Conservation (phyloP, 1,284 basidiomycete species). For the Leccinum proximum region DNA sequence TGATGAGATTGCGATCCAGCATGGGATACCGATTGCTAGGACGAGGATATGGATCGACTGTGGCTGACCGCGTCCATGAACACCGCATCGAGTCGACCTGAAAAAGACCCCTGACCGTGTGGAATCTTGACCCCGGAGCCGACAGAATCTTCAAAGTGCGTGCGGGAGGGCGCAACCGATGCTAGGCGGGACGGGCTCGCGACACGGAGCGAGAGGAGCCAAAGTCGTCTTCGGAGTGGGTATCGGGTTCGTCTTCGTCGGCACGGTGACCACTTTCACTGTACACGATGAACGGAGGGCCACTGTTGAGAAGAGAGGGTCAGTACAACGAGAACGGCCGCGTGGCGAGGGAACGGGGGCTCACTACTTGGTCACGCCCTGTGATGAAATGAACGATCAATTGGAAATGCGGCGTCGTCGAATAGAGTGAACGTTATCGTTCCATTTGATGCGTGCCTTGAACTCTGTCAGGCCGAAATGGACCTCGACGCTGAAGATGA, state of each 20-base stretch:
- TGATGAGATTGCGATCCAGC: conserved; percentile 20
- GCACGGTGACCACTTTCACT: conserved; percentile 71
- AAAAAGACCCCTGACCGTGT: conserved; percentile 13
- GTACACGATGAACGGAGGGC: conserved; percentile 75
- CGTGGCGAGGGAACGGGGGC: conserved; percentile 33
- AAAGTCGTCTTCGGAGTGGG: conserved; percentile 51
- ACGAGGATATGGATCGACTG: conserved; percentile 21
- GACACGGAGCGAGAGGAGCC: conserved; percentile 30
- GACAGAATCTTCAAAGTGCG: conserved; percentile 28
- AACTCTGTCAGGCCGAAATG: conserved; percentile 80
- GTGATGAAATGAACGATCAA: conserved; percentile 10
- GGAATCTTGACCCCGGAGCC: conserved; percentile 29
- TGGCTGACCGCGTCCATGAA: conserved; percentile 24
- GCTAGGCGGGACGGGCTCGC: conserved; percentile 27
- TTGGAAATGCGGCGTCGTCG: conserved; percentile 1
- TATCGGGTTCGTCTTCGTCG: conserved; percentile 65
- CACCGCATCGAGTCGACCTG: conserved; percentile 20
- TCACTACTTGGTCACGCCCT: conserved; percentile 66
- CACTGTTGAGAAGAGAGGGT: conserved; percentile 37
- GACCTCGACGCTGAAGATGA: conserved; percentile 77
- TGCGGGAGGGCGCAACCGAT: conserved; percentile 29
- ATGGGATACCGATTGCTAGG: conserved; percentile 2
- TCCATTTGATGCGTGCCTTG: conserved; percentile 76
- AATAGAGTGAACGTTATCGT: conserved; percentile 51
- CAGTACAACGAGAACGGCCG: not conserved